Base-by-base conservation (phyloP, 1,139 yeast genomes). In the Yueomyces sp. region DNA sequence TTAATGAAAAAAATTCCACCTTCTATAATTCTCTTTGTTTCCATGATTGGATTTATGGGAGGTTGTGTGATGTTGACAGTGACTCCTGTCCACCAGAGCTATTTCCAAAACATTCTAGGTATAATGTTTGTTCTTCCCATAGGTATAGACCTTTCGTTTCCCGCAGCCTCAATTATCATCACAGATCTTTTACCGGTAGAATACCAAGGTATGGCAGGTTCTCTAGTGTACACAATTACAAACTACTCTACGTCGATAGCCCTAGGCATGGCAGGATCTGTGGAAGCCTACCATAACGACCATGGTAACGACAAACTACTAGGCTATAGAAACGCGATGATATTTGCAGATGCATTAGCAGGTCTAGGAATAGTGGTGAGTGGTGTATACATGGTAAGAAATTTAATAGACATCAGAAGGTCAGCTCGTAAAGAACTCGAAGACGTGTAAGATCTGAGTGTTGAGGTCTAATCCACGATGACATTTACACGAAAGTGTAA, bases 151-250 rank as follows among this genome's bases (percentile, higher is more conserved):
- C 57, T 73, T 50, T 72, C 78, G 34, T 75, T 75, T 52, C 80
- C 80, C 2, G 73, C 79, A 1, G 72, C 78, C 0, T 67, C 79
- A 0, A 65, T 75, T 34, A 67, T 75, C 4, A 54, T 75, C 37
- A 72, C 77, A 8, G 76, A 75, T 47, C 64, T 57, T 38, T 56
- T 75, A 37, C 79, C 80, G 0, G 54, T 59, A 44, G 65, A 67
- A 43, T 72, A 73, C 46, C 81, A 75, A 55, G 80, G 80, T 31
- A 73, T 75, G 75, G 79, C 78, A 1, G 78, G 78, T 1, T 74
- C 79, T 1, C 56, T 75, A 42, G 75, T 75, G 1, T 64, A 75
- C 28, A 75, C 81, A 0, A 71, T 73, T 46, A 67, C 72, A 11
- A 75, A 73, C 52, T 75, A 75, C 48, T 71, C 77, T 1, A 75